Evolutionary conservation across 2,329 filamentous ascomycete genomes (phyloP).

Genomic region (Cercospora brassicicola): DNA sequence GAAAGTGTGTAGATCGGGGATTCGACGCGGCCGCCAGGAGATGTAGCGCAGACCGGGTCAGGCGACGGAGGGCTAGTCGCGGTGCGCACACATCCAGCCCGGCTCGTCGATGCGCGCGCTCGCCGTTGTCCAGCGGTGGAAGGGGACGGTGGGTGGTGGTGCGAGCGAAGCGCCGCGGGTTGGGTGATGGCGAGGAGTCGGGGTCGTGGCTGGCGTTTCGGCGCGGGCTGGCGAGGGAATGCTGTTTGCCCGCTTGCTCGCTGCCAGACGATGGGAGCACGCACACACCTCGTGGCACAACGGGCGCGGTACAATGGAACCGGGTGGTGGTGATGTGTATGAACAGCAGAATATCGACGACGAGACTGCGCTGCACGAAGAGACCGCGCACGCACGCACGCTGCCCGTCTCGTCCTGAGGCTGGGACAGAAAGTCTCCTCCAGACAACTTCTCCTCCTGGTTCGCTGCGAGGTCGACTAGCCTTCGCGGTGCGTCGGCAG

Average conservation of each 20-base stretch:
- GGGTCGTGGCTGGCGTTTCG: slow-evolving; percentile 8
- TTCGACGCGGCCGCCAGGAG: slow-evolving; percentile 13
- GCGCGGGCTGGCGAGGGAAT: slow-evolving; percentile 4
- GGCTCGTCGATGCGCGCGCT: neutral
- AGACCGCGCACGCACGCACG: neutral
- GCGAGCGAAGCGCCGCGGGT: neutral
- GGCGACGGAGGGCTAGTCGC: slow-evolving; percentile 6
- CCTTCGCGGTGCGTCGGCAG: slow-evolving; percentile 5
- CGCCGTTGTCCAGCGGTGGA: neutral
- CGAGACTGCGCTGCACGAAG: neutral
- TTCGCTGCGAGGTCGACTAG: slow-evolving; percentile 5
- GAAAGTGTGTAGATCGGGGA: neutral
- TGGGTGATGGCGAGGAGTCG: slow-evolving; percentile 2
- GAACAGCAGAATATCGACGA: neutral
- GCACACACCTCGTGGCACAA: slow-evolving; percentile 2
- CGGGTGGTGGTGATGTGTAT: neutral
- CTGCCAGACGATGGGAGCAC: neutral
- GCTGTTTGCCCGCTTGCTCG: neutral
- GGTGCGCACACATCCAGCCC: slow-evolving; percentile 14
- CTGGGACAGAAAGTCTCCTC: slow-evolving; percentile 1
- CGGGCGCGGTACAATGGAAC: neutral
- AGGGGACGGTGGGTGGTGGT: neutral
- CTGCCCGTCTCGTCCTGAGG: slow-evolving; percentile 1
- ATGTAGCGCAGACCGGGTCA: slow-evolving; percentile 12
- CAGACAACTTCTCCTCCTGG: slow-evolving; percentile 7